Conservation (phyloP, 768 basidiomycete species). For the Rhodotorula kratochvilovae region DNA sequence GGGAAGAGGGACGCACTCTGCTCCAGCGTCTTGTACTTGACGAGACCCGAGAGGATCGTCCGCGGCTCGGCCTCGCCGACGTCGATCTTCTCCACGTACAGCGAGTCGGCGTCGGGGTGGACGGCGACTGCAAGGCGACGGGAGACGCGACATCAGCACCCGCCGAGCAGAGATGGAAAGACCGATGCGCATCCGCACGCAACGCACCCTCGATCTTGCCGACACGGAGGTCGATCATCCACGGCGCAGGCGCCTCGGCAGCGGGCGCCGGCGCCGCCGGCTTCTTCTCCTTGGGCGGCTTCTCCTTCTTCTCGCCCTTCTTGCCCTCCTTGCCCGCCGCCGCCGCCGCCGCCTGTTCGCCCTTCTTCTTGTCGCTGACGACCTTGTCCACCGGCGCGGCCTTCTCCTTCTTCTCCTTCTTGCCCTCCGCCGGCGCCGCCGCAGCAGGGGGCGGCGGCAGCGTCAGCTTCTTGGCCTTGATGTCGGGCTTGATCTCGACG, state of each 20-base stretch:
- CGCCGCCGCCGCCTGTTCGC: constrained; percentile 15
- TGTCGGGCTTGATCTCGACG: constrained; percentile 65
- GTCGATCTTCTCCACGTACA: constrained; percentile 99
- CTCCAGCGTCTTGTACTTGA: constrained; percentile 93
- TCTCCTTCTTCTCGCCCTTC: constrained; percentile 38
- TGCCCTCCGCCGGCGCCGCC: constrained; percentile 48
- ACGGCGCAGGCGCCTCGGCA: constrained; percentile 64
- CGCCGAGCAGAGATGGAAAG: no score
- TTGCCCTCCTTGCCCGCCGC: constrained; percentile 30
- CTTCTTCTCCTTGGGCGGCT: constrained; percentile 6
- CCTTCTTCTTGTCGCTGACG: constrained; percentile 19
- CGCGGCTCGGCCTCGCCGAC: constrained; percentile 90
- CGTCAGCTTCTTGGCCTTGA: constrained; percentile 61
- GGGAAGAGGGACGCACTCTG: constrained; percentile 73
- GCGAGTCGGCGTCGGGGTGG: constrained; percentile 93
- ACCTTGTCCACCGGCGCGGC: constrained; percentile 4
- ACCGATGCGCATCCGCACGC: neutral
- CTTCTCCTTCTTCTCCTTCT: constrained; percentile 54
- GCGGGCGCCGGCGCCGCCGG: neutral
- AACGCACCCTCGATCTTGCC: constrained; percentile 82
- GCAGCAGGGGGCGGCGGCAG: constrained; percentile 44
- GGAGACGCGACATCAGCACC: neutral
- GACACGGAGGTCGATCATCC: constrained; percentile 94
- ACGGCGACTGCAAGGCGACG: constrained; percentile 64
- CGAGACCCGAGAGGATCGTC: constrained; percentile 93